phyloP scores from a whole-genome alignment of 2,329 filamentous ascomycete species.

The Cercospora sesami region DNA sequence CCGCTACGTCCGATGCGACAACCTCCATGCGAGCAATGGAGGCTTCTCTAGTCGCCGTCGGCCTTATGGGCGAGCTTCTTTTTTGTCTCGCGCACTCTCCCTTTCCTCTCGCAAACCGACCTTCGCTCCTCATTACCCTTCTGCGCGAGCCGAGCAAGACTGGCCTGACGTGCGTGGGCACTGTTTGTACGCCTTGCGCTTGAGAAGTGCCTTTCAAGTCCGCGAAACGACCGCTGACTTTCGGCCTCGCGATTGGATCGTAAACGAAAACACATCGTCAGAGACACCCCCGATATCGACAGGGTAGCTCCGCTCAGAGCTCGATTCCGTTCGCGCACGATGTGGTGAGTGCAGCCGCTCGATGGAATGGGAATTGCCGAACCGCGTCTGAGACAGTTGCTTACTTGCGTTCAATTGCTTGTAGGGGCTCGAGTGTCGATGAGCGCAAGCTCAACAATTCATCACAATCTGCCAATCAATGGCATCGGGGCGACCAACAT shows the following conservation, averaged over 20 bases:
- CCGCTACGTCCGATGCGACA: neutral
- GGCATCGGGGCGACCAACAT: conserved; percentile 23
- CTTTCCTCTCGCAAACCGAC: neutral
- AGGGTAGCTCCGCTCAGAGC: conserved; percentile 5
- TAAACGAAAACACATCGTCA: neutral
- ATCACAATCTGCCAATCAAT: conserved; percentile 24
- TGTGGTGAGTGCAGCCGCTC: conserved; percentile 24
- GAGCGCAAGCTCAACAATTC: conserved; percentile 31
- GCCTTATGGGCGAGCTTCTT: neutral
- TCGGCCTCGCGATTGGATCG: neutral
- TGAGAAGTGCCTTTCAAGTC: neutral
- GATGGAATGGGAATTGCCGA: neutral
- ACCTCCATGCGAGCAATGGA: neutral
- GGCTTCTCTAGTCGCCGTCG: neutral
- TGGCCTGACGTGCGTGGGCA: too few relatives aligned
- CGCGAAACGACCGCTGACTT: neutral
- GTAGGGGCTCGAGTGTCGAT: conserved; percentile 30
- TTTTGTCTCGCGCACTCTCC: neutral
- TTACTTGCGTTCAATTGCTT: neutral
- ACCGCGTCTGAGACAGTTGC: neutral
- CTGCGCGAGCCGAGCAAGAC: neutral
- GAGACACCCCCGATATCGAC: neutral
- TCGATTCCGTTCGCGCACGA: conserved; percentile 12
- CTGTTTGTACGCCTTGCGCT: neutral
- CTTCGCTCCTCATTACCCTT: neutral